phyloP scores from a whole-genome alignment of 2,329 filamentous ascomycete genomes.

The Trichophyton mentagrophytes region DNA sequence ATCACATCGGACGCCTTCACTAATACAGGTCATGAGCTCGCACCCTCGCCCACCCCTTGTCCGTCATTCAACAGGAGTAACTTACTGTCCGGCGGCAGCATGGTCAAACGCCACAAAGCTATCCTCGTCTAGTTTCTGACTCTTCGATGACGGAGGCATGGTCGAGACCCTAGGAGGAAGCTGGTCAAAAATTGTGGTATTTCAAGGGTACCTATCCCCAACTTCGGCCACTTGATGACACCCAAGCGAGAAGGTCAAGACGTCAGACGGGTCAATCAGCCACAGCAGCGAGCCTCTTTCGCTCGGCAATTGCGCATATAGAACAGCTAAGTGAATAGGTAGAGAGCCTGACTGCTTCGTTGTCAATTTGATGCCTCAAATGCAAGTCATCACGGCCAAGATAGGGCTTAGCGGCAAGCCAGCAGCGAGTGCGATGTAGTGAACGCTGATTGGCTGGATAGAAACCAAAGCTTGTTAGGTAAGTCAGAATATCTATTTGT shows the following conservation, averaged over 20 bases:
- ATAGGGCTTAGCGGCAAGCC: too few species aligned
- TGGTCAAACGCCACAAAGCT: constrained; percentile 35
- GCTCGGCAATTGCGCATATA: background rate
- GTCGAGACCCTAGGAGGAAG: background rate
- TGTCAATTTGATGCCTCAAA: too few species aligned
- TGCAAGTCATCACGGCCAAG: too few species aligned
- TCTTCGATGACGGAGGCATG: constrained; percentile 26
- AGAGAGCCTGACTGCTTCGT: too few species aligned
- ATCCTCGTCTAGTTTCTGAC: constrained; percentile 25
- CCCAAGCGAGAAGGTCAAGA: background rate
- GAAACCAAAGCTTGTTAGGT: too few species aligned
- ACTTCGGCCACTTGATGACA: background rate
- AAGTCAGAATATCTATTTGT: too few species aligned
- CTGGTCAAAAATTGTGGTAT: background rate
- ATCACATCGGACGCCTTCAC: constrained; percentile 82
- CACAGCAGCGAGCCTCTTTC: background rate
- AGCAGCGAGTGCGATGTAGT: too few species aligned
- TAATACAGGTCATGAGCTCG: constrained; percentile 27
- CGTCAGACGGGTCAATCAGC: background rate
- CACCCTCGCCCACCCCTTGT: background rate
- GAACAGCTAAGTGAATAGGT: too few species aligned
- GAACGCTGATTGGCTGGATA: too few species aligned
- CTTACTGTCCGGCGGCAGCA: constrained; percentile 39
- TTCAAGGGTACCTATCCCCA: background rate
- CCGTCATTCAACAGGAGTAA: constrained; percentile 9